Conservation (phyloP, 176 grass and related monocot genomes). For the Hordeum vulgare region DNA sequence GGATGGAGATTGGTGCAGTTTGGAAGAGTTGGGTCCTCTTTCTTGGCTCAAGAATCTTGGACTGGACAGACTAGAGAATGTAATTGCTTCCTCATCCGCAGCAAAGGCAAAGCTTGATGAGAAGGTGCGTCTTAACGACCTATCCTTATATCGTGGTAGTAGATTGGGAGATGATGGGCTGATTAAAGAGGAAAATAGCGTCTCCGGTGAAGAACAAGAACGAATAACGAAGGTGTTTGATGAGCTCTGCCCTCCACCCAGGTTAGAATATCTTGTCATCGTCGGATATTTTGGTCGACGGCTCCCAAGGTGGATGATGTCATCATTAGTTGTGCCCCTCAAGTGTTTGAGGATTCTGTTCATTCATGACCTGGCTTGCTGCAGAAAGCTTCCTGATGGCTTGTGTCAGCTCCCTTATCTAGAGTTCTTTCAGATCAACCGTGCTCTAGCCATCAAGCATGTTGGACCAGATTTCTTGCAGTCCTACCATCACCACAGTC, state of each 20-base stretch:
- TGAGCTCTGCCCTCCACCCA: slow-evolving; percentile 3
- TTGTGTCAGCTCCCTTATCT: no score
- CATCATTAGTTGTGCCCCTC: no score
- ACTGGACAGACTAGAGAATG: background rate
- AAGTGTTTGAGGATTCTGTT: no score
- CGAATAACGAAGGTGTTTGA: background rate
- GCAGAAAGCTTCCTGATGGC: no score
- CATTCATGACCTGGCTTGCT: no score
- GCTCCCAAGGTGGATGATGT: background rate
- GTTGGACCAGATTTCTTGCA: no score
- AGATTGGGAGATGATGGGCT: background rate
- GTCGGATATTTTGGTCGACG: background rate
- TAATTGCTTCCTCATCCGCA: background rate
- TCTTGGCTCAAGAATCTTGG: no score
- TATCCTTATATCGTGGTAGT: background rate
- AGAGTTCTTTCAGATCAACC: no score
- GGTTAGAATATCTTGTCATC: background rate
- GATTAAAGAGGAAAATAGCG: background rate
- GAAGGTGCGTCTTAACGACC: background rate
- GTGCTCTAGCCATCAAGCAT: no score
- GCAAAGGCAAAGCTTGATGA: background rate
- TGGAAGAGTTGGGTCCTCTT: no score
- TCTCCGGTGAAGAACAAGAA: background rate
- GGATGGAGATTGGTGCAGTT: no score
- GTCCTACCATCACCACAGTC: background rate